Base-by-base conservation (phyloP, 192 early-diverging fungal species). In the Thoreauomyces humboldtii region DNA sequence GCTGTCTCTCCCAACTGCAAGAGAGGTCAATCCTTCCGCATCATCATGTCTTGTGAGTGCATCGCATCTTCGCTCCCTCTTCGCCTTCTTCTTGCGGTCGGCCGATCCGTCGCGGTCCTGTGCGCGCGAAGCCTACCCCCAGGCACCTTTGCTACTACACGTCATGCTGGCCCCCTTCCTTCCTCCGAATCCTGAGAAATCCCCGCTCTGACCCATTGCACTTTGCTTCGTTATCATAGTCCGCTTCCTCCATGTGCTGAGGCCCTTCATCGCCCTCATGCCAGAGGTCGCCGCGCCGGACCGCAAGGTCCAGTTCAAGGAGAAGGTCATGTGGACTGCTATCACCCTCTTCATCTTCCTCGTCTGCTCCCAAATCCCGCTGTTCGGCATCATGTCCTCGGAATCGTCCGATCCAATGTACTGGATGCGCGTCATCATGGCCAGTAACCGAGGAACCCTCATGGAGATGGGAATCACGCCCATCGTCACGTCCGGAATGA, bases 381-480 rank as follows among this genome's bases (percentile, higher is more conserved):
- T 99, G 59, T 99, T 98, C 80, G 98, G 98, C 61, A 99, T 99
- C 78, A 98, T 99, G 98, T 96, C 96, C 41, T 92, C 91, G n/a
- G 96, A 98, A 69, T 96, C 96, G 14, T 89, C 92, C 42, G 98
- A 99, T 80, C 98, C 98, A 24, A 83, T 99, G 63, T 99, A 97
- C 84, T 99, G 98, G 98, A 89, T 99, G 88, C 92, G 98, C 86
- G 94, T 95, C 33, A 99, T 99, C 70, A 85, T 99, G 60, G 98
- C 98, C 44, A 97, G 94, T 34, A 99, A 99, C 86, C 89, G 98
- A 77, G 98, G 98, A 73, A 99, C 98, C 33, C 79, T 99, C 35
- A 99, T 99, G 98, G 98, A 99, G 80, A 86, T 98, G 77, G 98
- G 98, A 79, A 99, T 99, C 67, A 98, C 96, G 24, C 98, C 98